Evolutionary conservation across 176 grass and related monocot species (phyloP).

Genomic region (Musa schizocarpa): DNA sequence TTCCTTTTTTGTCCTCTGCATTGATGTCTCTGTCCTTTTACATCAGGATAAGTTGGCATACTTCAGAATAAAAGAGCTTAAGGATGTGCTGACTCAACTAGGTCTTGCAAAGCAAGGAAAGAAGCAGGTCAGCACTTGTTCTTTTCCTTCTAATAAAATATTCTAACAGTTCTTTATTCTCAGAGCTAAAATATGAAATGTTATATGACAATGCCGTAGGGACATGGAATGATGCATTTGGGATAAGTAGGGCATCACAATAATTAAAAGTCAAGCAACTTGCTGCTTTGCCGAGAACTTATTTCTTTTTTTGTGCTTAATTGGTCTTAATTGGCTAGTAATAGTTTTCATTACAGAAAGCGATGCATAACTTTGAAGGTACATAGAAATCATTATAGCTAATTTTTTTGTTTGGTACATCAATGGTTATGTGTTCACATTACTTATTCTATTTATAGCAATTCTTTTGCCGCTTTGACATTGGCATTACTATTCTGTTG

Average conservation of each 20-base stretch:
- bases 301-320: neutral
- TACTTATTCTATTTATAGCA: too few species aligned
- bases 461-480: too few species aligned
- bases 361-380: neutral
- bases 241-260: neutral
- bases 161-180: too few species aligned
- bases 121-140: conserved; percentile 58
- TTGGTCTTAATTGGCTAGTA: neutral
- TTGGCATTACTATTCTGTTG: neutral
- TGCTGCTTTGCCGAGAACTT: neutral
- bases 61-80: conserved; percentile 98
- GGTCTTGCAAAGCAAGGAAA: conserved; percentile 86
- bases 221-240: neutral
- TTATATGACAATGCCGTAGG: neutral
- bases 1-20: conserved; percentile 4
- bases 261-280: neutral
- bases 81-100: conserved; percentile 87
- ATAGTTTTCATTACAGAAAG: neutral
- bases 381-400: neutral
- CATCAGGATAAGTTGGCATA: conserved; percentile 80
- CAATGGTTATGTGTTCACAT: too few species aligned
- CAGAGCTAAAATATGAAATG: too few species aligned
- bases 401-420: too few species aligned
- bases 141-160: neutral
- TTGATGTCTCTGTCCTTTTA: conserved; percentile 16